Conservation (phyloP, 441 rosid genomes). For the Biscutella laevigata region DNA sequence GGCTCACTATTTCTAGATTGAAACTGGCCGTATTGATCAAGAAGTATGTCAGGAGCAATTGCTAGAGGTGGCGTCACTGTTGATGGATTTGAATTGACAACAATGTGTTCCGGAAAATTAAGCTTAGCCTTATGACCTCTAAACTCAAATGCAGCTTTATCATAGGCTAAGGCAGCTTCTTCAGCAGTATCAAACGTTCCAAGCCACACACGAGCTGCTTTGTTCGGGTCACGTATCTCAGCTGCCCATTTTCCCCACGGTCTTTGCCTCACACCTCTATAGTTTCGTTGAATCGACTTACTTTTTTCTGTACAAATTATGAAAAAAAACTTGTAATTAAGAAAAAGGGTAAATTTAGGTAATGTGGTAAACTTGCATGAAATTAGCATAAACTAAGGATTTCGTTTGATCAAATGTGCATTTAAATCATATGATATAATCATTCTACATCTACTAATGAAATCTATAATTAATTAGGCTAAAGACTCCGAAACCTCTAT, state of each 20-base stretch:
- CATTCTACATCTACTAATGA: neutral
- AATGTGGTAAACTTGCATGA: slow-evolving; percentile 2
- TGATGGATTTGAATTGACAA: slow-evolving; percentile 4
- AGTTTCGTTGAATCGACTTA: slow-evolving; percentile 1
- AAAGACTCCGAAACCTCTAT: too few species aligned
- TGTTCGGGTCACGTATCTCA: slow-evolving; percentile 26
- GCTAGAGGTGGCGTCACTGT: neutral
- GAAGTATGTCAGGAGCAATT: slow-evolving; percentile 24
- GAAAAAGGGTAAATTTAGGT: too few species aligned
- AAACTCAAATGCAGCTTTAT: slow-evolving; percentile 26
- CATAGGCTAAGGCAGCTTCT: slow-evolving; percentile 28
- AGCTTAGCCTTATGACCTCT: slow-evolving; percentile 29
- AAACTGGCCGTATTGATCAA: slow-evolving; percentile 23
- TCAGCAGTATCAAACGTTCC: too few species aligned
- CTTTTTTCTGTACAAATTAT: slow-evolving; percentile 6
- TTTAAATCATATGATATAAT: slow-evolving; percentile 3
- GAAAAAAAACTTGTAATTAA: neutral
- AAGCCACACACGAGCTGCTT: slow-evolving; percentile 27
- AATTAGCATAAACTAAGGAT: neutral
- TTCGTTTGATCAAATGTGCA: too few species aligned
- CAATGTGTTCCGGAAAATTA: slow-evolving; percentile 26
- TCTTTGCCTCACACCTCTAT: slow-evolving; percentile 25
- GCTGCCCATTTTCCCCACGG: too few species aligned
- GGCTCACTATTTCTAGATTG: neutral
- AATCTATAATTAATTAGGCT: neutral